Percentiles rank a stretch among this genome's conserved stretches.
Evolutionary conservation across 2,329 filamentous ascomycete species (phyloP).

Genomic region (Monosporascus ibericus): DNA sequence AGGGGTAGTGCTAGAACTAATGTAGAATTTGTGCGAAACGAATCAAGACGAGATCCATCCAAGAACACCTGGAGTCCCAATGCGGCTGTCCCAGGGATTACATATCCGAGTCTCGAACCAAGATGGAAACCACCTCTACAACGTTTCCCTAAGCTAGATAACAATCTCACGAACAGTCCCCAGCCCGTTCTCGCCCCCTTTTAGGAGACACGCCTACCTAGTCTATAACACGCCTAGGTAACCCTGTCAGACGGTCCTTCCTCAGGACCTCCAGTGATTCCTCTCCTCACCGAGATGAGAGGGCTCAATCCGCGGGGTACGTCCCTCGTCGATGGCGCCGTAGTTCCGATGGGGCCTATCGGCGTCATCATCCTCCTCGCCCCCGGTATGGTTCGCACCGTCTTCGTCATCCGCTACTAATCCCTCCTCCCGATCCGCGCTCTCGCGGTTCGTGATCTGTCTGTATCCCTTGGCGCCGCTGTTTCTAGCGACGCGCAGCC

Average conservation of each 20-base stretch:
- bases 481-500: conserved; percentile 5
- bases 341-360: conserved; percentile 2
- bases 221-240: neutral
- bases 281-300: conserved; percentile 15
- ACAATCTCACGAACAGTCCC: no score
- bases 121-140: no score
- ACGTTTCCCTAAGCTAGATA: no score
- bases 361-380: neutral
- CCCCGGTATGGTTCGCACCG: conserved; percentile 8
- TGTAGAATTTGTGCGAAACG: no score
- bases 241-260: neutral
- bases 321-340: conserved; percentile 6
- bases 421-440: conserved; percentile 5
- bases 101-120: no score
- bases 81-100: no score
- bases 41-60: no score
- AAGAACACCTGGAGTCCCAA: no score
- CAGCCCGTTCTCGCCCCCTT: no score
- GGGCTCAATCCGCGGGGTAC: conserved; percentile 12
- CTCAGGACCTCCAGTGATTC: conserved; percentile 11
- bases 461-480: conserved; percentile 4
- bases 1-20: no score
- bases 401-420: conserved; percentile 12
- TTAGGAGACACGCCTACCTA: no score
- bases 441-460: conserved; percentile 4